A percentile compares a stretch with the other conserved stretches of the same genome.
Conservation (phyloP, 2,329 filamentous ascomycete species). For the Paecilomyces fulvus region DNA sequence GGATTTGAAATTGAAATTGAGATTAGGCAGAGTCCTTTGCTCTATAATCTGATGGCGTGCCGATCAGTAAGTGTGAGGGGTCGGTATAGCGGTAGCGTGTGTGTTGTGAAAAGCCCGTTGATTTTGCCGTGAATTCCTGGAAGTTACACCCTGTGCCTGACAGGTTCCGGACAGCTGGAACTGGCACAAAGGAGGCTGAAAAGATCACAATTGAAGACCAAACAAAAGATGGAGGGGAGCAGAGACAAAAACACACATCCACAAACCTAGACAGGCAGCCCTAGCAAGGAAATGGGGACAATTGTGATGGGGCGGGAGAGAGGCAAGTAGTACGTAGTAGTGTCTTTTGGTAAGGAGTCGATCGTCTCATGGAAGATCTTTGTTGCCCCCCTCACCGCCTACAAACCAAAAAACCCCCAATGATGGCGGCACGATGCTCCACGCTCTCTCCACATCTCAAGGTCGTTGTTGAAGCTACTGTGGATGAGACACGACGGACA, state of each 20-base stretch:
- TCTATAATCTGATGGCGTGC: not conserved
- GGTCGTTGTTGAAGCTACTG: not conserved
- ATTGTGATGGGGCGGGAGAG: not conserved
- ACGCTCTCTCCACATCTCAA: conserved; percentile 4
- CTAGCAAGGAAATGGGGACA: not conserved
- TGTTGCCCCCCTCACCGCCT: not conserved
- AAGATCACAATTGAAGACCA: not conserved
- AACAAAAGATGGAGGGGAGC: not conserved
- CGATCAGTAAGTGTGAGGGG: not conserved
- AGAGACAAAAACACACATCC: not conserved
- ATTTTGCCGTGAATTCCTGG: not conserved
- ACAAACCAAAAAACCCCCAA: conserved; percentile 2
- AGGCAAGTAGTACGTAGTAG: not conserved
- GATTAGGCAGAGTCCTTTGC: not conserved
- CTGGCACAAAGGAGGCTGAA: not conserved
- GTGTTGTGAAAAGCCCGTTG: not conserved
- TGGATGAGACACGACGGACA: not conserved
- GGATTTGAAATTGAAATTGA: conserved; percentile 1
- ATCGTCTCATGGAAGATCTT: not conserved
- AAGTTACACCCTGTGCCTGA: conserved; percentile 1
- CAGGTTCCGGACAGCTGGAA: not conserved
- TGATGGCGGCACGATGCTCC: conserved; percentile 2
- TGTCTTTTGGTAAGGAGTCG: not conserved
- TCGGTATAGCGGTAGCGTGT: not conserved
- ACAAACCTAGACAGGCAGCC: not conserved